Evolutionary conservation across 352 stramenopile genomes (phyloP).

Genomic region (Paralagenidium karlingii): DNA sequence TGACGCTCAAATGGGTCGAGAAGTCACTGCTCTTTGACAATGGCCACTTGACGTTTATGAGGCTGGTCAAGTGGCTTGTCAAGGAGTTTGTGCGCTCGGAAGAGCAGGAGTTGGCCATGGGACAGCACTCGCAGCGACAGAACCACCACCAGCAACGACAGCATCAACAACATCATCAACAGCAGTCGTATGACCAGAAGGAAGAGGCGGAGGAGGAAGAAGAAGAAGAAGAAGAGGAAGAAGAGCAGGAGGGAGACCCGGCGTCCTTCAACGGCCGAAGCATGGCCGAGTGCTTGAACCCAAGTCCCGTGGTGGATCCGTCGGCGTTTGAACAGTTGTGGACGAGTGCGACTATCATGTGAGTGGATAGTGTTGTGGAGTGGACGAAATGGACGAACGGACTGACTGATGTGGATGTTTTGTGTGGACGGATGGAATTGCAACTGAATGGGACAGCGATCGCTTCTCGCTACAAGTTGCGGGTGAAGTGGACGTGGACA

Average conservation of each 20-base stretch:
- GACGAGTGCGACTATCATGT: constrained; percentile 57
- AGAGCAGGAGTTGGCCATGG: background rate
- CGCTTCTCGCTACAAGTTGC: no score
- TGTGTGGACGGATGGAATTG: constrained; percentile 1
- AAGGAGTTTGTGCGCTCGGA: background rate
- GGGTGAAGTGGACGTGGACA: no score
- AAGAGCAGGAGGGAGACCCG: constrained; percentile 41
- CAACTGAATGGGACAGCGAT: background rate
- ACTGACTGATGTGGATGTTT: background rate
- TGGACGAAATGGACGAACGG: background rate
- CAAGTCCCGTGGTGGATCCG: constrained; percentile 48
- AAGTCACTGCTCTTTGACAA: constrained; percentile 80
- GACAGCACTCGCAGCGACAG: constrained; percentile 2
- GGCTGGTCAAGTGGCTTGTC: constrained; percentile 62
- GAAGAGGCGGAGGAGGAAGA: constrained; percentile 9
- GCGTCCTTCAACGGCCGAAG: no score
- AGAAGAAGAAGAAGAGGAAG: constrained; percentile 24
- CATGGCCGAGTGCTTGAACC: constrained; percentile 53
- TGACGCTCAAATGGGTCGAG: constrained; percentile 83
- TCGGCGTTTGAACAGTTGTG: constrained; percentile 73
- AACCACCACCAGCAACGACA: constrained; percentile 7
- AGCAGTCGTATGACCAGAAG: constrained; percentile 8
- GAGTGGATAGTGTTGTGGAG: constrained; percentile 12
- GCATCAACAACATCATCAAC: constrained; percentile 4
- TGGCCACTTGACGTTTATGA: constrained; percentile 65